These are phyloP conservation scores for Artemisia argyi DNA, from an alignment of 129 eudicot genomes.

Conservation along the genomic window DNA sequence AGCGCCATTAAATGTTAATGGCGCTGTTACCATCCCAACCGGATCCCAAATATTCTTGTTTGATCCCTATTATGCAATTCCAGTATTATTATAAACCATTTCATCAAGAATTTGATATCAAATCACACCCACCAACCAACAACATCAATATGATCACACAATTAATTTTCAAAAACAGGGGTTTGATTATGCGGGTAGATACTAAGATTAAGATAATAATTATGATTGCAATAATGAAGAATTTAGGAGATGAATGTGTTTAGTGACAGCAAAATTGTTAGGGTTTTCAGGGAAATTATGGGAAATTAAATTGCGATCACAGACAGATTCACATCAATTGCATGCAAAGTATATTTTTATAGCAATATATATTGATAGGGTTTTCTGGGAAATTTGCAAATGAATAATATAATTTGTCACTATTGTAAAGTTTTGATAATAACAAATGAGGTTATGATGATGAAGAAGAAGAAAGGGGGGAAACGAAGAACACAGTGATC, in stretches of 20 bases:
- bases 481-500: neutral
- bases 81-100: constrained; percentile 17
- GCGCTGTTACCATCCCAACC: constrained; percentile 81
- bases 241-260: constrained; percentile 22
- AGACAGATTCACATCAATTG: constrained; percentile 7
- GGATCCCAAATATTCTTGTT: constrained; percentile 65
- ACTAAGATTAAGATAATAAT: constrained; percentile 1
- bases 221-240: constrained; percentile 15
- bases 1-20: constrained; percentile 86
- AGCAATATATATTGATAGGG: constrained; percentile 4
- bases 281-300: constrained; percentile 34
- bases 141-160: neutral
- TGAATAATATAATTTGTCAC: neutral
- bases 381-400: constrained; percentile 2
- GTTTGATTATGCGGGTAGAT: neutral
- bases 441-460: neutral
- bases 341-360: neutral
- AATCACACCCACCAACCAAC: neutral
- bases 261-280: constrained; percentile 38
- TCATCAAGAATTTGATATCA: constrained; percentile 24
- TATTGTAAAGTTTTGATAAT: too few species aligned
- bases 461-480: too few species aligned
- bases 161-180: too few species aligned
- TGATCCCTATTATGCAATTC: constrained; percentile 21
- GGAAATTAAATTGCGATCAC: constrained; percentile 20